Percentiles rank a stretch among this genome's conserved stretches.
Conservation (phyloP, 129 eudicot genomes). For the Pittosporum tobira region DNA sequence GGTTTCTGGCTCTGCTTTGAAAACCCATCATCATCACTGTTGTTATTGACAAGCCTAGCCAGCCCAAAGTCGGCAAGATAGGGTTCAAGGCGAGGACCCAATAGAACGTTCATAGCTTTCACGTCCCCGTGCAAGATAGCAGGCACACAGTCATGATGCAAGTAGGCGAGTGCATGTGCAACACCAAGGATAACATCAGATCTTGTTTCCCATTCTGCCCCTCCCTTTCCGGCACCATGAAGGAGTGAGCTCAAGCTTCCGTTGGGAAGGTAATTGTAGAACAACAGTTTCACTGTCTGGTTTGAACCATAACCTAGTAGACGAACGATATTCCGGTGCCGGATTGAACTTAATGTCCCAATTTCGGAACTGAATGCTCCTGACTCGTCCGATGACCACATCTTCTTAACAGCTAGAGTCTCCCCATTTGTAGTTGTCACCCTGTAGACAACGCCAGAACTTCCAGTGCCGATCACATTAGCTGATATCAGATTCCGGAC, state of each 20-base stretch:
- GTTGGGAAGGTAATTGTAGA: conserved; percentile 82
- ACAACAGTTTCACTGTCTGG: conserved; percentile 60
- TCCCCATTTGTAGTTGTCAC: conserved; percentile 61
- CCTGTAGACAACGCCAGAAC: conserved; percentile 93
- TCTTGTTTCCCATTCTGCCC: conserved; percentile 80
- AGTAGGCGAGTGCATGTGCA: conserved; percentile 87
- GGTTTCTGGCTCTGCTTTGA: conserved; percentile 54
- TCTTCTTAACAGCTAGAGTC: conserved; percentile 81
- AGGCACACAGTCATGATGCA: conserved; percentile 93
- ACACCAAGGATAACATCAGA: conserved; percentile 65
- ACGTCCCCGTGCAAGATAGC: conserved; percentile 92
- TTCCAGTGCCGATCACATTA: conserved; percentile 91
- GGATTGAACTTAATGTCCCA: conserved; percentile 68
- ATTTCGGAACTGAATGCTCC: conserved; percentile 87
- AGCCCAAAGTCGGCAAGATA: conserved; percentile 92
- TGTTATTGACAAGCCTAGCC: conserved; percentile 51
- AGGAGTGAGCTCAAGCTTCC: conserved; percentile 96
- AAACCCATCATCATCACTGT: conserved; percentile 17
- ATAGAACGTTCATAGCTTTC: conserved; percentile 84
- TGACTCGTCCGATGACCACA: conserved; percentile 89
- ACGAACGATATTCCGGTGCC: conserved; percentile 86
- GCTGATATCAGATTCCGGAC: conserved; percentile 57
- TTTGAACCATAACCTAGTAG: conserved; percentile 91
- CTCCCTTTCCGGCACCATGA: conserved; percentile 80
- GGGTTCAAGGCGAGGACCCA: conserved; percentile 68